Evolutionary conservation across 805 yeast species (phyloP).

Genomic region (Candida vaughaniae): DNA sequence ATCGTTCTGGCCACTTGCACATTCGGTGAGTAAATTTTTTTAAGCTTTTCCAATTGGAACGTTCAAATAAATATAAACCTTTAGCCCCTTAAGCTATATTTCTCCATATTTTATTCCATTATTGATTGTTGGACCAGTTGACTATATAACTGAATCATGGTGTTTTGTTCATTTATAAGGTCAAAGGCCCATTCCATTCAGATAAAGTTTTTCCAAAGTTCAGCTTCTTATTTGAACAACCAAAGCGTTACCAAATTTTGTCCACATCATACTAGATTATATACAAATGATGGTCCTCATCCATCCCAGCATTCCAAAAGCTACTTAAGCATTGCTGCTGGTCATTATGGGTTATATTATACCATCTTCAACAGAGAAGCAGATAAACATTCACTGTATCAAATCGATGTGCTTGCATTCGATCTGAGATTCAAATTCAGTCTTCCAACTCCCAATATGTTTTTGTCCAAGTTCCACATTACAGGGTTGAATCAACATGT

Average conservation of each 20-base stretch:
- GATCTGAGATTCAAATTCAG: constrained; percentile 1
- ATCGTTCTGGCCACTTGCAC: too few species aligned
- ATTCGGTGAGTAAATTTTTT: too few species aligned
- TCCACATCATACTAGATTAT: constrained; percentile 10
- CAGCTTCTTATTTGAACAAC: constrained; percentile 11
- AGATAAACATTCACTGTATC: constrained; percentile 4
- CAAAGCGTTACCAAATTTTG: constrained; percentile 11
- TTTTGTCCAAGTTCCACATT: constrained; percentile 22
- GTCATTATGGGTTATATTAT: constrained; percentile 46
- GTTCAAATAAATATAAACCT: too few species aligned
- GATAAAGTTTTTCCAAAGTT: constrained; percentile 14
- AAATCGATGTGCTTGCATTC: constrained; percentile 5
- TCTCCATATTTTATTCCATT: too few species aligned
- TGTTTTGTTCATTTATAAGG: constrained; percentile 8
- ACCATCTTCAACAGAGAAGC: constrained; percentile 39
- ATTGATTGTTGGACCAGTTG: too few species aligned
- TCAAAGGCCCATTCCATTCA: constrained; percentile 4
- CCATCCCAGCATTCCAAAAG: constrained; percentile 17
- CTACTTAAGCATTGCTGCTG: constrained; percentile 30
- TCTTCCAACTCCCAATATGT: constrained; percentile 5
- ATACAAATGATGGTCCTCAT: constrained; percentile 18
- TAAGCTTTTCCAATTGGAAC: too few species aligned
- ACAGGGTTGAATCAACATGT: constrained; percentile 31
- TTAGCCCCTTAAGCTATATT: too few species aligned
- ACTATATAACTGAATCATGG: too few species aligned